These are phyloP conservation scores for Colletotrichum simmondsii DNA, from an alignment of 2,329 filamentous ascomycete genomes.

Conservation along the genomic window DNA sequence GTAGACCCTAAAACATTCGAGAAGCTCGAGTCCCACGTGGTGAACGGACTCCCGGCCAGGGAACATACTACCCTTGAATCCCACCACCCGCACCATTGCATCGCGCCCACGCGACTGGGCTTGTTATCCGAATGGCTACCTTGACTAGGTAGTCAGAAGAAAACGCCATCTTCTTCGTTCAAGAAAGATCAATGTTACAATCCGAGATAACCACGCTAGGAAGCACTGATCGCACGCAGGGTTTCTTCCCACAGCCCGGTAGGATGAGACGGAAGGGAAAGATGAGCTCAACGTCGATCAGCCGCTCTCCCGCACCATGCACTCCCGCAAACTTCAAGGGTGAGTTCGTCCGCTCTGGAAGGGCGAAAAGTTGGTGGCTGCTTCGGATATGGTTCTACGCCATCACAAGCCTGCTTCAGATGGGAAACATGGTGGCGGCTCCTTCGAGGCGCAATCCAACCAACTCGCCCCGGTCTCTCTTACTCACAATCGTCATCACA, in stretches of 20 bases:
- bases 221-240: neutral
- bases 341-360: neutral
- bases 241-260: neutral
- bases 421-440: neutral
- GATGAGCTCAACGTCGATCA: neutral
- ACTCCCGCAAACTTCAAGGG: neutral
- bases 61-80: neutral
- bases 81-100: neutral
- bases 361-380: neutral
- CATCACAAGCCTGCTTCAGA: neutral
- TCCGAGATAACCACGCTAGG: neutral
- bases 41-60: neutral
- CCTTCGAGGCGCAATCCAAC: neutral
- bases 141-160: too few relatives aligned
- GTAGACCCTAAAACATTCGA: slow-evolving; percentile 26
- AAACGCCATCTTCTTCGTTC: slow-evolving; percentile 10
- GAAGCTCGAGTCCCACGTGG: slow-evolving; percentile 30
- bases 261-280: neutral
- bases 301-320: neutral
- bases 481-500: slow-evolving; percentile 12
- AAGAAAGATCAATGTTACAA: neutral
- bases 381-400: neutral
- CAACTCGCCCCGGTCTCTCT: neutral
- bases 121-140: neutral
- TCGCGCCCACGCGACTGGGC: neutral